Evolutionary conservation across 1,139 yeast species (phyloP), one percentile per base, ranked within the genome.

Genomic region (Petasospora rhodanensis): DNA sequence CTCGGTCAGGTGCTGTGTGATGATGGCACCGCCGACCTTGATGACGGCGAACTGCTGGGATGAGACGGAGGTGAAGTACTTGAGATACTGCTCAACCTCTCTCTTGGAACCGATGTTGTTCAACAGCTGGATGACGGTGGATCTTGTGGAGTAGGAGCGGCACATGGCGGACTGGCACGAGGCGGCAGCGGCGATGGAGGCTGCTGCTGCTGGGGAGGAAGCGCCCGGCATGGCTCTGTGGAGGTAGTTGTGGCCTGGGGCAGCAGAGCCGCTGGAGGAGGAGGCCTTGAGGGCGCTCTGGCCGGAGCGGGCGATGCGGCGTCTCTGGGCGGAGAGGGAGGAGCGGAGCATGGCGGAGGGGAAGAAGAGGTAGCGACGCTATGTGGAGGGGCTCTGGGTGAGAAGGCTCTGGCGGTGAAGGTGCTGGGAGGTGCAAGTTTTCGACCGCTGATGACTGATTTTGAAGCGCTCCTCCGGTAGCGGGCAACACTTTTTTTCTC

Each of bases 21-120:
- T 91, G 53, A 93, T 89, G 26, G 98, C 99, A 47, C 99, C 99
- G 26, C 99, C 99, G 24, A 91, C 98, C 62, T 91, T 91, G 62
- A 91, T 91, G 31, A 91, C 96, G 10, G 99, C 99, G 55, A 91
- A 91, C 57, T 91, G 97, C 59, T 91, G 98, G 48, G 85, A 87
- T 10, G 86, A 79, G 18, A 91, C 97, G 20, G 96, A 86, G 2
- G 98, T 89, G 68, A 91, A 91, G 61, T 89, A 89, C 57, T 89
- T 89, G 55, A 91, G 73, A 60, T 91, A 91, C 61, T 91, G 98
- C 59, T 91, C 98, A 29, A 91, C 98, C 62, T 91, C 98, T 49
- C 97, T 75, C 59, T 91, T 91, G 32, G 96, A 87, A 14, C 97
- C 97, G 49, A 93, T 91, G 58, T 89, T 91, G 67, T 89, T 93